Evolutionary conservation across 352 stramenopile species (phyloP).

Genomic region (Halophytophthora polymorphica): DNA sequence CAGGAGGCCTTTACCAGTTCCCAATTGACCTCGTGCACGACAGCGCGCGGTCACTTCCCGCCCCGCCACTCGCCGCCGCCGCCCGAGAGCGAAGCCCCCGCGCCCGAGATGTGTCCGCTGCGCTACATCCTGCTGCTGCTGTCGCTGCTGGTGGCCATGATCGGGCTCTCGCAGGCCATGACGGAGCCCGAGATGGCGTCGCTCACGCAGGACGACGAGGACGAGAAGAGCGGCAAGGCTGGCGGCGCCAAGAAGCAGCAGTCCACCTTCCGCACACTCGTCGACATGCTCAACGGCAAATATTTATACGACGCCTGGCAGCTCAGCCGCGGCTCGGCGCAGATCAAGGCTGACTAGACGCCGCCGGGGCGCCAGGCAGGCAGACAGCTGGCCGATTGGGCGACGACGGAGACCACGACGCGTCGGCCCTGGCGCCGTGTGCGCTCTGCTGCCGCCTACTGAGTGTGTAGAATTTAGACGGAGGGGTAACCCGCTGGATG

Average conservation of each 20-base stretch:
- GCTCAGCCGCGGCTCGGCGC: constrained; percentile 35
- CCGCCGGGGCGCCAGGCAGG: constrained; percentile 1
- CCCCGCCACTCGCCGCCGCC: not conserved
- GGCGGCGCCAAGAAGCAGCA: constrained; percentile 41
- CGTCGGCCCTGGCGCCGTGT: too few species aligned
- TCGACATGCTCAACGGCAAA: constrained; percentile 87
- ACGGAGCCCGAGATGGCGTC: constrained; percentile 61
- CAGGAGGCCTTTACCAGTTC: constrained; percentile 16
- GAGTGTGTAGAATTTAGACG: too few species aligned
- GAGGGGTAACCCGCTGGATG: too few species aligned
- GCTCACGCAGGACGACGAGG: constrained; percentile 53
- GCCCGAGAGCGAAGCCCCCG: not conserved
- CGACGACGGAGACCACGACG: too few species aligned
- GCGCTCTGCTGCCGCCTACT: too few species aligned
- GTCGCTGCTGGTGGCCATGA: constrained; percentile 82
- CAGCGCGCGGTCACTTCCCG: not conserved
- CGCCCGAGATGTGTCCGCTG: constrained; percentile 63
- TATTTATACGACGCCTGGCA: constrained; percentile 87
- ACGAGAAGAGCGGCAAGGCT: constrained; percentile 43
- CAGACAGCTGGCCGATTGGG: not conserved
- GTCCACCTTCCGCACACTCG: constrained; percentile 66
- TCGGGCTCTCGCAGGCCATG: constrained; percentile 79
- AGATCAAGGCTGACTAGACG: constrained; percentile 50
- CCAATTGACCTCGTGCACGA: constrained; percentile 13
- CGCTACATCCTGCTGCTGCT: constrained; percentile 85